phyloP scores from a whole-genome alignment of 2,329 filamentous ascomycete species.

The Paracoccidioides lutzii region DNA sequence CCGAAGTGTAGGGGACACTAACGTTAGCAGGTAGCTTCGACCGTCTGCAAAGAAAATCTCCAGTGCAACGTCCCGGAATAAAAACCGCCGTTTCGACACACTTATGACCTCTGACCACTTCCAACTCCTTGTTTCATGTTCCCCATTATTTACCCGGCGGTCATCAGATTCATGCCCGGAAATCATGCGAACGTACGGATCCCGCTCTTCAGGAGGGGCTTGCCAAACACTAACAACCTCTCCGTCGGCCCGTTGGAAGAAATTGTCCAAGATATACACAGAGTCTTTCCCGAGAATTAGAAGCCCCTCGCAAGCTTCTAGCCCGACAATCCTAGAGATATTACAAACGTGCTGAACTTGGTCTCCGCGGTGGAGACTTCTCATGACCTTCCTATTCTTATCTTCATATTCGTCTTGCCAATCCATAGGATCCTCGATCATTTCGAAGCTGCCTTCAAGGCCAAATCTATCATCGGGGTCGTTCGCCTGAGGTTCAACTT shows the following conservation, averaged over 20 bases:
- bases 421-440: slow-evolving; percentile 85
- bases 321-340: slow-evolving; percentile 80
- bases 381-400: slow-evolving; percentile 96
- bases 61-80: slow-evolving; percentile 92
- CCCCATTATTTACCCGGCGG: slow-evolving; percentile 40
- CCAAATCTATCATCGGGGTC: slow-evolving; percentile 28
- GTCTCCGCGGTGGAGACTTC: slow-evolving; percentile 78
- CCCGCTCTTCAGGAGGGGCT: slow-evolving; percentile 79
- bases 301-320: slow-evolving; percentile 88
- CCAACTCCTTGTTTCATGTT: slow-evolving; percentile 83
- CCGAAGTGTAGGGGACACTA: slow-evolving; percentile 57
- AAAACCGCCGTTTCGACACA: slow-evolving; percentile 85
- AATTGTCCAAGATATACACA: slow-evolving; percentile 89
- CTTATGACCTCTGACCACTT: slow-evolving; percentile 89
- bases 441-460: slow-evolving; percentile 84
- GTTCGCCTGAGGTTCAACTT: slow-evolving; percentile 16
- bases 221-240: slow-evolving; percentile 97
- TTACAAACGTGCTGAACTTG: slow-evolving; percentile 91
- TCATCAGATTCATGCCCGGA: slow-evolving; percentile 58
- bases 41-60: slow-evolving; percentile 97
- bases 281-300: slow-evolving; percentile 84
- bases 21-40: slow-evolving; percentile 82
- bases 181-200: slow-evolving; percentile 91
- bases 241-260: slow-evolving; percentile 86
- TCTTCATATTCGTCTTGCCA: slow-evolving; percentile 82